Evolutionary conservation across 257 asterid genomes (phyloP), one percentile per base, ranked within the genome.

Genomic region (Lavandula angustifolia): DNA sequence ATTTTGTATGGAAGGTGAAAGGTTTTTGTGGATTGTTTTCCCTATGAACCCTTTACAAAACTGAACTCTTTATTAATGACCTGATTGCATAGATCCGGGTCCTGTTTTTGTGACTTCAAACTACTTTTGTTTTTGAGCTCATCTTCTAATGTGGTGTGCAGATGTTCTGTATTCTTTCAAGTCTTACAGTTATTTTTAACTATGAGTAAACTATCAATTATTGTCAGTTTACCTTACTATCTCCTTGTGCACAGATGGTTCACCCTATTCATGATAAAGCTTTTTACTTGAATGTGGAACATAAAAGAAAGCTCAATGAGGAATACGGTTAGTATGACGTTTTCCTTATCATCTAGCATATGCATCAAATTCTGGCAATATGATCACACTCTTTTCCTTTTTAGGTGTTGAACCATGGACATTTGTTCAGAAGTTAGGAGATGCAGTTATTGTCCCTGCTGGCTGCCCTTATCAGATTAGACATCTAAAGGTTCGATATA

Each of bases 391-490:
- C 31, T 67, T 43, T 87, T 73, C 64, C 67, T 73, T 42, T n/a
- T 6, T 44, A 89, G 97, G 96, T 41, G 75, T 90, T 13, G 97
- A 87, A 67, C 88, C 95, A 18, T 89, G 95, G 97, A 85, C 95
- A 16, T 85, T 89, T 47, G 73, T 85, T 59, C 95, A 89, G 76
- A 85, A 76, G 47, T 46, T 83, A 47, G 97, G 95, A 14, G 95
- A 87, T 69, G 97, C 97, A 22, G 88, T 89, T 60, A 76, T 87
- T 48, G 80, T 87, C 61, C 97, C 97, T 61, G 96, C 96, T 3
- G 97, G 97, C 31, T 90, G 97, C 69, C 96, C 97, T 61, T 91
- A 90, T 74, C 97, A 90, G 81, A 91, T 90, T 64, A 77, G 95
- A 74, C 82, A 90, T 74, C 72, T 87, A 42, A 85, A 85, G 96